Evolutionary conservation across 192 early-diverging fungal genomes (phyloP).

Genomic region (Podila minutissima): DNA sequence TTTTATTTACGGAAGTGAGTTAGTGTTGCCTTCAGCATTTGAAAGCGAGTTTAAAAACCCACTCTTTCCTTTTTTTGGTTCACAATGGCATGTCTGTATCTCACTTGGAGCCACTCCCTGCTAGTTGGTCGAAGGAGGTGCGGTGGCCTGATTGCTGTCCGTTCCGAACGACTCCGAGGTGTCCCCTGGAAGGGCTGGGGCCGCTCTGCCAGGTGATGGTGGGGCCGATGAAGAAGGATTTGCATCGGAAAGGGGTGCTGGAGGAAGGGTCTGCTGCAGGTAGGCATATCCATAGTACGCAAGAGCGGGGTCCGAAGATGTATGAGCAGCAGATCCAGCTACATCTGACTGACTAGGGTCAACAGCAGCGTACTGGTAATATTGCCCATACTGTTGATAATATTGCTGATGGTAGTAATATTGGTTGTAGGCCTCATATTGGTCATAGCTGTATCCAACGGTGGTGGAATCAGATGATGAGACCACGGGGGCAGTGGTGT

Average conservation of each 20-base stretch:
- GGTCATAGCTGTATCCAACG: slow-evolving; percentile 34
- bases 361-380: slow-evolving; percentile 32
- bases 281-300: slow-evolving; percentile 45
- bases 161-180: neutral
- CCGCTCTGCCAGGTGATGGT: neutral
- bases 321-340: slow-evolving; percentile 11
- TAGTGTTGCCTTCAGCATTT: too few species aligned
- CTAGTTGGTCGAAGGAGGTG: too few species aligned
- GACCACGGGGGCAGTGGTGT: neutral
- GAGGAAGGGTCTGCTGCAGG: neutral
- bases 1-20: too few species aligned
- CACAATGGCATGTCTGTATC: too few species aligned
- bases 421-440: slow-evolving; percentile 47
- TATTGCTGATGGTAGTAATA: slow-evolving; percentile 51
- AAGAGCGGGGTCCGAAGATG: slow-evolving; percentile 32
- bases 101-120: too few species aligned
- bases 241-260: slow-evolving; percentile 16
- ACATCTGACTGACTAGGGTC: slow-evolving; percentile 2
- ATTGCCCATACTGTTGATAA: slow-evolving; percentile 47
- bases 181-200: slow-evolving; percentile 4
- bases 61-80: too few species aligned
- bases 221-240: neutral
- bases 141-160: neutral
- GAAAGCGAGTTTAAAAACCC: too few species aligned
- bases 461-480: slow-evolving; percentile 8